Conservation (phyloP, 305 asterid genomes). For the Fraxinus sp. region DNA sequence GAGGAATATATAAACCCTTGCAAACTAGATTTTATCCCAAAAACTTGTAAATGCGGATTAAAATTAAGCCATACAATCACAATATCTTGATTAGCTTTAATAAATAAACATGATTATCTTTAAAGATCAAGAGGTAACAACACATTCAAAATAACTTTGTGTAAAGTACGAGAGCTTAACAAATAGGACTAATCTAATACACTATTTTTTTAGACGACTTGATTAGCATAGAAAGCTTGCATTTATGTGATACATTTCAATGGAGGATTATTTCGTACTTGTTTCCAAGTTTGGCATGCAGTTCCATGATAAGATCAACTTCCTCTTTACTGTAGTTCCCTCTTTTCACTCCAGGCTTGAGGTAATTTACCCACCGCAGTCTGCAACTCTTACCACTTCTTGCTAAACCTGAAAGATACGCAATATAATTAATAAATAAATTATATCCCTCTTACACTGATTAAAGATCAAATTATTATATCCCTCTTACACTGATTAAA, state of each 20-base stretch:
- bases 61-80: not conserved
- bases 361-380: not conserved
- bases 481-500: not conserved
- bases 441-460: not conserved
- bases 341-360: conserved; percentile 2
- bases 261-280: conserved; percentile 29
- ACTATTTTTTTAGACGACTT: not conserved
- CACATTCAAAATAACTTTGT: not conserved
- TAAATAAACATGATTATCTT: not conserved
- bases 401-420: conserved; percentile 22
- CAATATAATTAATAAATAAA: not conserved
- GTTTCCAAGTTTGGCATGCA: conserved; percentile 7
- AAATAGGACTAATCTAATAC: not conserved
- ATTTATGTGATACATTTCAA: not conserved
- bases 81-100: not conserved
- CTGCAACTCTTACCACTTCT: conserved; percentile 26
- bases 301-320: conserved; percentile 21
- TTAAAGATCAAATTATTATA: not conserved
- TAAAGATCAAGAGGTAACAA: too few species aligned
- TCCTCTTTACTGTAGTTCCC: conserved; percentile 30
- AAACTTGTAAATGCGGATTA: not conserved
- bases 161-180: not conserved
- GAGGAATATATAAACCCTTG: not conserved
- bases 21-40: not conserved
- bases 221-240: not conserved